Percentiles rank a stretch among this genome's conserved stretches.
phyloP scores from a whole-genome alignment of 345 rosid species.

The Camelina hispida region DNA sequence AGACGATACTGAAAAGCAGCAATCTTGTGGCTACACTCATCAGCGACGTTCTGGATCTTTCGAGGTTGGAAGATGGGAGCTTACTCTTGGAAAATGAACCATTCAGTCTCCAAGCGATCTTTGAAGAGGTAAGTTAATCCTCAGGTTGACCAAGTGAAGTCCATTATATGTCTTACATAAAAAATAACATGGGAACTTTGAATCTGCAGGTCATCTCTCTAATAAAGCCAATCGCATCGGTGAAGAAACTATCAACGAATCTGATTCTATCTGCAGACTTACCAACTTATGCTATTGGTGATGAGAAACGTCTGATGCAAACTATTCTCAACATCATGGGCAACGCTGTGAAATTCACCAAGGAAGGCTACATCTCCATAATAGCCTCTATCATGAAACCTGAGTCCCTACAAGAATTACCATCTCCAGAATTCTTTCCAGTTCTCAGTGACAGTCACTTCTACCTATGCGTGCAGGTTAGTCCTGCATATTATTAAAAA shows the following conservation, averaged over 20 bases:
- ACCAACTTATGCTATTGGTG: constrained; percentile 78
- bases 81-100: constrained; percentile 63
- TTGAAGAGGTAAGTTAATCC: constrained; percentile 67
- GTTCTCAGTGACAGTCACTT: constrained; percentile 67
- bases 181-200: background rate
- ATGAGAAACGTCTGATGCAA: constrained; percentile 88
- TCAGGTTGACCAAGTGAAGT: background rate
- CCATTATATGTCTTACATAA: background rate
- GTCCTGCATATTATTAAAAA: constrained; percentile 1
- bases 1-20: constrained; percentile 87
- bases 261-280: constrained; percentile 73
- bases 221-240: constrained; percentile 81
- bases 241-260: constrained; percentile 71
- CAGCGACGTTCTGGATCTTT: constrained; percentile 90
- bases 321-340: constrained; percentile 78
- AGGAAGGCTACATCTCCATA: constrained; percentile 77
- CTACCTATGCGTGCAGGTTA: constrained; percentile 82
- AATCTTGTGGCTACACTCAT: constrained; percentile 84
- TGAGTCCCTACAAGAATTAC: constrained; percentile 73
- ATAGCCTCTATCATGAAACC: constrained; percentile 78
- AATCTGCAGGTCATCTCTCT: constrained; percentile 64
- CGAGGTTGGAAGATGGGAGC: constrained; percentile 93
- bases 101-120: constrained; percentile 67
- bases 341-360: constrained; percentile 95
- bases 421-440: constrained; percentile 67